phyloP scores from a whole-genome alignment of 2,329 filamentous ascomycete genomes.

The Penicillium sp. region DNA sequence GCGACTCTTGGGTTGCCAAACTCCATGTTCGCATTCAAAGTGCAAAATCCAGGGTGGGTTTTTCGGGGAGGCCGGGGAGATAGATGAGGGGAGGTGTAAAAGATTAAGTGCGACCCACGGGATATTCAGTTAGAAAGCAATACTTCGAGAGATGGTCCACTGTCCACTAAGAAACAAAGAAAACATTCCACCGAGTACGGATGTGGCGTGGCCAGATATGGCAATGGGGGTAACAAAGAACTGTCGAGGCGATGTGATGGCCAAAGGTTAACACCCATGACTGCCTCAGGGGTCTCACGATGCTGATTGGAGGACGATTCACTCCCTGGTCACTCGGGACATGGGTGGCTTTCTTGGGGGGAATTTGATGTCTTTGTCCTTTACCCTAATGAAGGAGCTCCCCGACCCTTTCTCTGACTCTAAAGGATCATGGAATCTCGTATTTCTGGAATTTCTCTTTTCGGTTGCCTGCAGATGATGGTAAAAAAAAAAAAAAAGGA shows the following conservation, averaged over 20 bases:
- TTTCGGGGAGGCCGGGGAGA: conserved; percentile 19
- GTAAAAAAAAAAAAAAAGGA: too few relatives aligned
- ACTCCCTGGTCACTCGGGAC: conserved; percentile 5
- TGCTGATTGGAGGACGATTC: conserved; percentile 8
- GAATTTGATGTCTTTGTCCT: background rate
- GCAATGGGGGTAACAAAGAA: conserved; percentile 17
- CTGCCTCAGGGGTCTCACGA: conserved; percentile 8
- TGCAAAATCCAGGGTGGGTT: background rate
- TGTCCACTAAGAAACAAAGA: conserved; percentile 12
- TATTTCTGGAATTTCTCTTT: background rate
- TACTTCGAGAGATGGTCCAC: background rate
- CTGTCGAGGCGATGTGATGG: conserved; percentile 6
- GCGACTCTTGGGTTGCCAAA: conserved; percentile 10
- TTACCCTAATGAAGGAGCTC: background rate
- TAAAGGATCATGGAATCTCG: background rate
- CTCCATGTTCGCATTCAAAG: conserved; percentile 12
- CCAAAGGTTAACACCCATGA: conserved; percentile 6
- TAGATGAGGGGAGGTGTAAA: background rate
- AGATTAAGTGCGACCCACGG: conserved; percentile 13
- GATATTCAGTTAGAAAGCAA: conserved; percentile 9
- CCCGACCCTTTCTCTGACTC: background rate
- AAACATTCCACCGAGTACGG: conserved; percentile 10
- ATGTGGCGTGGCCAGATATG: conserved; percentile 14
- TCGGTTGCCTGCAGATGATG: background rate
- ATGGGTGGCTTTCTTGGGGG: background rate